Conservation (phyloP, 495 filamentous ascomycete species). For the Barbatosphaeria neglecta region DNA sequence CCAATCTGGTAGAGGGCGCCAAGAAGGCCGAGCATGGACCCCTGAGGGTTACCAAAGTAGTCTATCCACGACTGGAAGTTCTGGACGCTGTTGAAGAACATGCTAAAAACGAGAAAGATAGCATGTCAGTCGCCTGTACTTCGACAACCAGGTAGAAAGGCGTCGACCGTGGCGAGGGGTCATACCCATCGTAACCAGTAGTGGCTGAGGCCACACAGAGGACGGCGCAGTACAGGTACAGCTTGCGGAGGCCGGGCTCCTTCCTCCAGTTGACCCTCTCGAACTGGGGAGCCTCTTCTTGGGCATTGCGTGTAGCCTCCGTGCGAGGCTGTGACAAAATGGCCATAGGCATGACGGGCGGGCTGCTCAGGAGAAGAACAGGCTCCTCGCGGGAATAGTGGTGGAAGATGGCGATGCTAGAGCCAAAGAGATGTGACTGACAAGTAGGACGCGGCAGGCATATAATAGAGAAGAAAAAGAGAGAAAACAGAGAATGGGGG, state of each 20-base stretch:
- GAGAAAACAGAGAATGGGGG: background rate
- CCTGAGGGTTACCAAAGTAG: conserved; percentile 40
- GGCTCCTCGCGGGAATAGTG: background rate
- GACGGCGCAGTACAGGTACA: conserved; percentile 46
- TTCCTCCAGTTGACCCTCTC: conserved; percentile 48
- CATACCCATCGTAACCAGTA: conserved; percentile 55
- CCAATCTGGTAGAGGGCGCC: conserved; percentile 60
- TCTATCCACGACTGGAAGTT: conserved; percentile 37
- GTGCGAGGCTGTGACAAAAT: conserved; percentile 21
- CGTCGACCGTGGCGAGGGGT: background rate
- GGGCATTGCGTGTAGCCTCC: conserved; percentile 19
- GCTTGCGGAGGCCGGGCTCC: conserved; percentile 48
- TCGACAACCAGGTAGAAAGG: conserved; percentile 1
- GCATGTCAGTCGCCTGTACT: conserved; percentile 1
- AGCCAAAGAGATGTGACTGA: too few species aligned
- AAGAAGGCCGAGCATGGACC: conserved; percentile 48
- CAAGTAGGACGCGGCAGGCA: too few species aligned
- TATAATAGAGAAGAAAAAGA: background rate
- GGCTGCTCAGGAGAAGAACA: background rate
- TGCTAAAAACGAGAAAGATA: conserved; percentile 18
- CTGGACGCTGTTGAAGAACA: conserved; percentile 45
- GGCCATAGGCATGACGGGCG: conserved; percentile 20
- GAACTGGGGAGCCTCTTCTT: conserved; percentile 46
- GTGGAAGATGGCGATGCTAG: background rate
- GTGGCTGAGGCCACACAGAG: conserved; percentile 52